Evolutionary conservation across 208 protist genomes (phyloP), one percentile per base, ranked within the genome.

Genomic region (Trypanosomatidae sp.): DNA sequence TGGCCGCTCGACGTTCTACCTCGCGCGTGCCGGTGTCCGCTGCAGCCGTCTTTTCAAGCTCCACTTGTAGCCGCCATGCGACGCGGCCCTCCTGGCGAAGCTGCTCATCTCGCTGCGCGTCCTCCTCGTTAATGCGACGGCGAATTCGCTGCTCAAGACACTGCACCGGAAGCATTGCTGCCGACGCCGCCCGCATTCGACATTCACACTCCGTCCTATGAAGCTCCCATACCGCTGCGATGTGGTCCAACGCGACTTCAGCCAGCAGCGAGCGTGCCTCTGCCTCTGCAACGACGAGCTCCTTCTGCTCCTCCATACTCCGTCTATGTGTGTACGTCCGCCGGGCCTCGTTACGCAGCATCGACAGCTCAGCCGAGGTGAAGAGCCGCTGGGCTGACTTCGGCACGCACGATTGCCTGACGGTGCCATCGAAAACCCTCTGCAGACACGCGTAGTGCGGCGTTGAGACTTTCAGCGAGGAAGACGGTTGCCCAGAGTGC

Each of bases 41-140:
- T 2, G n/a, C 12, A 8, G 64, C 65, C 7, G 64, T 47, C 44
- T 68, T 75, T 4, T 36, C 43, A 46, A 46, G n/a, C 49, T 41
- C 66, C 47, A 80, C 69, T 59, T 86, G 82, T 30, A 55, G 68
- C 60, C 76, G 59, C 90, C 90, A 95, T 53, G 79, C 91, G n/a
- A 41, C 60, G 10, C 91, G 83, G 15, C 90, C 90, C 62, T 85
- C 86, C 56, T 81, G 82, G 58, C 49, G 41, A 73, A 71, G 72
- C 80, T 74, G 76, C 58, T 41, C 71, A n/a, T 62, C 62, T 19
- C 47, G 46, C 62, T 55, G 15, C 17, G 55, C 58, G 41, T 76
- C 59, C 64, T 84, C 71, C 28, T 41, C 12, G 28, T 41, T 12
- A 19, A 74, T 69, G 58, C 79, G 73, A 6, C n/a, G 50, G 13